A percentile compares a stretch with the other conserved stretches of the same genome.
phyloP scores from a whole-genome alignment of 345 rosid genomes.

The Rhodamnia rubescens region DNA sequence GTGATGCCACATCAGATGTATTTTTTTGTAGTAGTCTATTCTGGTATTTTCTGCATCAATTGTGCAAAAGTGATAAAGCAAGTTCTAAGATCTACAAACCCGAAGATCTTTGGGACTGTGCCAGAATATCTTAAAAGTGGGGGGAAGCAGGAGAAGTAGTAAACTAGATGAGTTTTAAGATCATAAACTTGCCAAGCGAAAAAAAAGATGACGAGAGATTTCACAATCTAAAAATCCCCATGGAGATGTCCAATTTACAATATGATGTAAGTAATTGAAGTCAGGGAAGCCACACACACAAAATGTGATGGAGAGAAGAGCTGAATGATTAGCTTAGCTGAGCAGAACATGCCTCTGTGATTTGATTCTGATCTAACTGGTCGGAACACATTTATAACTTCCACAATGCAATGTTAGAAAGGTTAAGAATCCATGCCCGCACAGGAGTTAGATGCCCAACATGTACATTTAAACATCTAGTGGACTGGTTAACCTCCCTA shows the following conservation, averaged over 20 bases:
- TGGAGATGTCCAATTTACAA: background rate
- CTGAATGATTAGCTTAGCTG: background rate
- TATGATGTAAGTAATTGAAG: background rate
- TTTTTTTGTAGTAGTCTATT: background rate
- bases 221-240: background rate
- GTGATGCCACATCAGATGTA: background rate
- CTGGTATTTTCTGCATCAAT: background rate
- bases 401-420: background rate
- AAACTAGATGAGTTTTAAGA: background rate
- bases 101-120: background rate
- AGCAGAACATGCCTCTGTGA: background rate
- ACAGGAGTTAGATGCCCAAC: background rate
- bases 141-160: background rate
- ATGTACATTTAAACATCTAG: background rate
- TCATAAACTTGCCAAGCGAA: background rate
- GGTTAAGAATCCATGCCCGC: background rate
- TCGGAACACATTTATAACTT: background rate
- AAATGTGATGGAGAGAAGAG: background rate
- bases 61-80: background rate
- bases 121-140: background rate
- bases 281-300: background rate
- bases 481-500: background rate
- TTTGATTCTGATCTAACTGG: background rate
- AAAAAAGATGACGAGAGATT: background rate
- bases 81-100: background rate